Conservation (phyloP, 352 stramenopile genomes). For the Saprolegnia parasitica region DNA sequence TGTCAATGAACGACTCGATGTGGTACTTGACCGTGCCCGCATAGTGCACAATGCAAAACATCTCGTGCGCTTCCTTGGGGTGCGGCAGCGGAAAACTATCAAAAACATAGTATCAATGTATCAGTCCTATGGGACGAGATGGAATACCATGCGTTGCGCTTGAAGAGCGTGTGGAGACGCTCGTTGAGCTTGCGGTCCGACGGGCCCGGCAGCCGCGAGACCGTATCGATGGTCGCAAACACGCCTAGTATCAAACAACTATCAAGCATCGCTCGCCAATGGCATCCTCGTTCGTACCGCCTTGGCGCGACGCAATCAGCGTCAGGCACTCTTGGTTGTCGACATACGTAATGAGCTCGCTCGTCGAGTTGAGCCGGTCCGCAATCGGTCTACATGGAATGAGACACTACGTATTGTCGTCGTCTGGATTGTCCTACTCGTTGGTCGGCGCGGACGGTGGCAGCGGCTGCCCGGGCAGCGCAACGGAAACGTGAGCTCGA, state of each 20-base stretch:
- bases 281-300: slow-evolving; percentile 12
- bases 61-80: slow-evolving; percentile 64
- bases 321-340: slow-evolving; percentile 32
- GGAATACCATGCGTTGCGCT: slow-evolving; percentile 31
- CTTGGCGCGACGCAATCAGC: slow-evolving; percentile 28
- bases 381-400: not conserved
- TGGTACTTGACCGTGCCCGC: slow-evolving; percentile 37
- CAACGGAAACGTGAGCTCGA: slow-evolving; percentile 71
- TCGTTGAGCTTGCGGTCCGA: slow-evolving; percentile 33
- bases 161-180: slow-evolving; percentile 35
- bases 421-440: slow-evolving; percentile 29
- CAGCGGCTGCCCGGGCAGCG: slow-evolving; percentile 35
- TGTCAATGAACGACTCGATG: slow-evolving; percentile 38
- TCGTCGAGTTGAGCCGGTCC: slow-evolving; percentile 24
- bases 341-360: slow-evolving; percentile 29
- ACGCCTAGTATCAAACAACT: slow-evolving; percentile 31
- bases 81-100: slow-evolving; percentile 75
- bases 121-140: no score
- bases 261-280: no score
- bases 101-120: not conserved
- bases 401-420: not conserved
- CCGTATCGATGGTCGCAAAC: slow-evolving; percentile 82
- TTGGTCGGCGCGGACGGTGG: slow-evolving; percentile 17
- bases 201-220: slow-evolving; percentile 41
- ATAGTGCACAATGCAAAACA: slow-evolving; percentile 37